A percentile compares a stretch with the other conserved stretches of the same genome.
These are phyloP conservation scores for Quambalaria eucalypti DNA, from an alignment of 1,284 basidiomycete species.

Conservation along the genomic window DNA sequence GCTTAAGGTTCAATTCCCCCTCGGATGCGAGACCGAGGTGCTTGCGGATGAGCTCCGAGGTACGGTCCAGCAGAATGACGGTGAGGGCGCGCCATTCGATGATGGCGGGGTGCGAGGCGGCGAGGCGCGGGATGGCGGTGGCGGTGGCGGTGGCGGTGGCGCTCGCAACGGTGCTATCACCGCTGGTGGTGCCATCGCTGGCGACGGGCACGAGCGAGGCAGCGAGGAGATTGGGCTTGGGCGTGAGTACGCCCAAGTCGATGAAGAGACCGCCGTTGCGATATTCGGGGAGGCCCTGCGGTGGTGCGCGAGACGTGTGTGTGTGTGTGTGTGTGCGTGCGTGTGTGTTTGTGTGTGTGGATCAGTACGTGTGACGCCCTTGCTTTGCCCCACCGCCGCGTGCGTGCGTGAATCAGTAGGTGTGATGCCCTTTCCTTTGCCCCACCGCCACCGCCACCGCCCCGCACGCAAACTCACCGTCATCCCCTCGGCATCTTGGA, in stretches of 20 bases:
- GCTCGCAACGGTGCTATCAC: conserved; percentile 44
- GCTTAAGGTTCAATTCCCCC: conserved; percentile 61
- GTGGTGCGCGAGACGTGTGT: too few relatives aligned
- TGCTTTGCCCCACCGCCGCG: too few relatives aligned
- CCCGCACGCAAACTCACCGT: too few relatives aligned
- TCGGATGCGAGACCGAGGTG: conserved; percentile 46
- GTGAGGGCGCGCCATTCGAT: conserved; percentile 94
- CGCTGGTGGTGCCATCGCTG: conserved; percentile 21
- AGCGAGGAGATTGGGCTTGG: conserved; percentile 30
- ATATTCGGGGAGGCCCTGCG: conserved; percentile 35
- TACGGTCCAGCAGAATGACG: conserved; percentile 62
- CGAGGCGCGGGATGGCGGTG: conserved; percentile 53
- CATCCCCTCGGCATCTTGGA: conserved; percentile 65
- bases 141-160: conserved; percentile 51
- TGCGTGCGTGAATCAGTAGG: too few relatives aligned
- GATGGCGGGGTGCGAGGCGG: conserved; percentile 73
- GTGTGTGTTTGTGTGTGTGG: too few relatives aligned
- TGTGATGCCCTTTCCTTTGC: too few relatives aligned
- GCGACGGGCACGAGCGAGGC: conserved; percentile 56
- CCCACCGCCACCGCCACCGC: too few relatives aligned
- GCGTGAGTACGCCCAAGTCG: conserved; percentile 57
- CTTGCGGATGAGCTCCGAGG: conserved; percentile 14
- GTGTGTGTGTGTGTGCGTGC: too few relatives aligned
- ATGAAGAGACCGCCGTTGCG: conserved; percentile 62
- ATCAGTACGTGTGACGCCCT: background rate